Evolutionary conservation across 2,329 filamentous ascomycete genomes (phyloP), one percentile per base, ranked within the genome.

Genomic region (Elsinoe australis): DNA sequence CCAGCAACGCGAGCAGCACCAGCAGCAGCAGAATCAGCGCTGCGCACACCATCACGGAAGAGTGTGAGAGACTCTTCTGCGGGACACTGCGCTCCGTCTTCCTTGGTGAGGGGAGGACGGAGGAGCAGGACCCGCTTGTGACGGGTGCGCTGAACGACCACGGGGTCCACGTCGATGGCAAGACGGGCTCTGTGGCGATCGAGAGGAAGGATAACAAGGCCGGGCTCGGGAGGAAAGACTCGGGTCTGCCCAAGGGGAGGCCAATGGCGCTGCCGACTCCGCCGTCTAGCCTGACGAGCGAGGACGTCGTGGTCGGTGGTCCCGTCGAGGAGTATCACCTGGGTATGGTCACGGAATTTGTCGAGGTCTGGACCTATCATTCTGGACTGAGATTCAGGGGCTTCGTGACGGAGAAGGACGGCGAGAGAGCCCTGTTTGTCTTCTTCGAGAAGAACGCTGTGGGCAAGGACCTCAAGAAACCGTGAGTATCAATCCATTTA

Each of bases 11-110:
- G n/a, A 45, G 41, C 28, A 65, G 68, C 45, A 48, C 22, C 42
- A 32, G 42, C 31, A 38, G 45, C 61, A 72, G 68, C 83, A 85
- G 85, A 85, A 21, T n/a, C 45, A 88, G 88, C 87, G 88, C 88
- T 83, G 82, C 87, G 85, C 81, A 86, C 72, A 82, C 83, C 75
- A 94, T 95, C 78, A 88, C 85, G 86, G 88, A 85, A 88, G 88
- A 95, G 87, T 94, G 89, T 95, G 89, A 95, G 88, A 95, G 89
- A 78, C 90, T 95, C 83, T 94, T 95, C 80, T 95, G 89, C 74
- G 87, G 90, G 83, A 83, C 82, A 78, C 86, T 95, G 82, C 85
- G 80, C 73, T 74, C 82, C 74, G 84, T 86, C 75, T 95, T 95
- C 81, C 85, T 84, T 78, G 89, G 87, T 94, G 88, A 94, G 87